Base-by-base conservation (phyloP, 306 rosid genomes). In the Malus sylvestris region DNA sequence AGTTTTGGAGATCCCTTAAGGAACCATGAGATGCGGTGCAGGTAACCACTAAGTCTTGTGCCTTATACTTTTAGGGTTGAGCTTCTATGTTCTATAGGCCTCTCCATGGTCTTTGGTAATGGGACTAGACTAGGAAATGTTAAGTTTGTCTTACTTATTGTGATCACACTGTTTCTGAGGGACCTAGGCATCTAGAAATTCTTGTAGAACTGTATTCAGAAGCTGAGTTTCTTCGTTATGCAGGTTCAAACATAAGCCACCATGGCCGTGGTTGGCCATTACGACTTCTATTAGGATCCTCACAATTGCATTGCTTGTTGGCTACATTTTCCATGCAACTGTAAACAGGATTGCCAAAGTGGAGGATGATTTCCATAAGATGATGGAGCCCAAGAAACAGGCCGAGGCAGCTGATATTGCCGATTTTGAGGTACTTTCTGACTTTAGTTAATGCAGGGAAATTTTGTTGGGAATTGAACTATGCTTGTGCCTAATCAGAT, bases 11-110 rank as follows among this genome's bases (percentile, higher is more conserved):
- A 92, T 85, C 98, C 98, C 45, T 77, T 90, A 55, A 84, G 98
- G 82, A 95, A 87, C 88, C 98, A 95, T 80, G 97, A 90, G 89
- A 95, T 95, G 98, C 93, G 71, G 77, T 95, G 98, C 97, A 86
- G 98, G 98, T 92, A 84, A 81, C 32, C 8, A 51, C 44, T 29
- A n/a, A 61, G 18, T 16, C 6, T 14, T 77, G 13, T 64, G 40
- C 57, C 6, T n/a, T 51, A 16, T 51, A 78, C 11, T 68, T 57
- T 15, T 63, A 23, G 72, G n/a, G 45, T 62, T 42, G 35, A 52
- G 61, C 57, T 51, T 68, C 45, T 30, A 70, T 20, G 59, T n/a
- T 32, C 52, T 68, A 30, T 63, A 6, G 23, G 32, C 61, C n/a
- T 46, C 73, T 70, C 74, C 45, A 10, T 18, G 46, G 49, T 58